Base-by-base conservation (phyloP, 768 basidiomycete species). In the Auricularia cornea region DNA sequence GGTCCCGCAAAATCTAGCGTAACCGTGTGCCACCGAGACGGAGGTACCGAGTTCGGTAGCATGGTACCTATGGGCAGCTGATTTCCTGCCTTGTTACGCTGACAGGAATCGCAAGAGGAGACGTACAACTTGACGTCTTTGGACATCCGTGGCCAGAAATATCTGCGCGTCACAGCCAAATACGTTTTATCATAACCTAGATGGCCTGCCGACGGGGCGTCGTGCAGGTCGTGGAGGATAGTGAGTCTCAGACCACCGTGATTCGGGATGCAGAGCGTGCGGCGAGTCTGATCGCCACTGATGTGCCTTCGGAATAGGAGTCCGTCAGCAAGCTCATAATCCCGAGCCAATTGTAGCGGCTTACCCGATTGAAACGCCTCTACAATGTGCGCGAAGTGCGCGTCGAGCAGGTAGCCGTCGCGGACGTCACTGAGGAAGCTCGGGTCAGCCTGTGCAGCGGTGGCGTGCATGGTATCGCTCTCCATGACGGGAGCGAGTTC, bases 61-160 rank as follows among this genome's bases (percentile, higher is more conserved):
- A 48, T 11, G 11, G 23, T 20, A 48, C 44, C 44, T 5, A 23
- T 23, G 5, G 44, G 16, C 18, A 48, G 44, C 16, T 48, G 10
- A 48, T 18, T 64, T 33, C 66, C 69, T 2, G 33, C 66, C 66
- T 82, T 81, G 67, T 79, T 76, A 0, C 70, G 60, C 66, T 61
- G 74, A 68, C 66, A 80, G 3, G 32, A 69, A n/a, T 28, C 69
- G 60, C 73, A 76, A 6, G 63, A 72, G 63, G 72, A 67, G 0
- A 79, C 72, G 12, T 79, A 77, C 18, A 67, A 33, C 0, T 57
- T 10, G 60, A 79, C 66, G 32, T 75, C 61, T 0, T 31, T 32
- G 0, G 73, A 63, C 77, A 79, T 78, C 69, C 66, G 61, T 5
- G 44, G 66, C 71, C 65, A 60, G 70, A 68, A 66, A 59, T 64